A percentile compares a stretch with the other conserved stretches of the same genome.
phyloP scores from a whole-genome alignment of 768 basidiomycete genomes.

The Hirschioporus abietinus region DNA sequence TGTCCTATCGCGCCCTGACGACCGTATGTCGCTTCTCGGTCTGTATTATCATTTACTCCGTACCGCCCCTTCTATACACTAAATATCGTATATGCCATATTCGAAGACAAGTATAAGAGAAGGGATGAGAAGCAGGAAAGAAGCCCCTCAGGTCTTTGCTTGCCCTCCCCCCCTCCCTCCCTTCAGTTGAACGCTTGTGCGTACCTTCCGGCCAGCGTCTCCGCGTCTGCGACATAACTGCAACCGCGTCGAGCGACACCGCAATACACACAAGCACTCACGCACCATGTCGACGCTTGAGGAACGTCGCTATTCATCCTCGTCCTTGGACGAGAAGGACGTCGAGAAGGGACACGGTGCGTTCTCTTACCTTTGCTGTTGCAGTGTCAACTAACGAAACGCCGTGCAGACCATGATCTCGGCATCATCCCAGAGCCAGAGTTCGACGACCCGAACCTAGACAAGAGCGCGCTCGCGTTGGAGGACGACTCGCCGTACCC shows the following conservation, averaged over 20 bases:
- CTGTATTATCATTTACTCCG: background rate
- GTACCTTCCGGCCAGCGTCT: background rate
- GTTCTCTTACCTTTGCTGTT: background rate
- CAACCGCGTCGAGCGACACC: background rate
- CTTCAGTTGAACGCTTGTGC: background rate
- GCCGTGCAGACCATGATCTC: background rate
- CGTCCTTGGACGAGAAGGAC: slow-evolving; percentile 3
- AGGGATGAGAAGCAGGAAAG: background rate
- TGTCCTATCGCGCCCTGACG: background rate
- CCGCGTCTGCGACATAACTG: background rate
- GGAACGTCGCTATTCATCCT: background rate
- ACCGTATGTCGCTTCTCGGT: background rate
- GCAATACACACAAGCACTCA: background rate
- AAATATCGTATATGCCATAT: background rate
- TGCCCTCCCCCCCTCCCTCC: background rate
- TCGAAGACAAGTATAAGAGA: background rate
- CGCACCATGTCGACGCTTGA: background rate
- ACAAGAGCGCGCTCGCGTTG: slow-evolving; percentile 24
- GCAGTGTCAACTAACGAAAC: background rate
- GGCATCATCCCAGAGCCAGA: slow-evolving; percentile 15
- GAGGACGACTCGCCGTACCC: slow-evolving; percentile 50
- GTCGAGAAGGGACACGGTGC: slow-evolving; percentile 1
- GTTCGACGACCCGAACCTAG: slow-evolving; percentile 42
- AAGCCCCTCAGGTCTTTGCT: background rate
- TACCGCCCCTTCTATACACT: background rate